Evolutionary conservation across 805 yeast species (phyloP).

Genomic region (Candida sithepensis): DNA sequence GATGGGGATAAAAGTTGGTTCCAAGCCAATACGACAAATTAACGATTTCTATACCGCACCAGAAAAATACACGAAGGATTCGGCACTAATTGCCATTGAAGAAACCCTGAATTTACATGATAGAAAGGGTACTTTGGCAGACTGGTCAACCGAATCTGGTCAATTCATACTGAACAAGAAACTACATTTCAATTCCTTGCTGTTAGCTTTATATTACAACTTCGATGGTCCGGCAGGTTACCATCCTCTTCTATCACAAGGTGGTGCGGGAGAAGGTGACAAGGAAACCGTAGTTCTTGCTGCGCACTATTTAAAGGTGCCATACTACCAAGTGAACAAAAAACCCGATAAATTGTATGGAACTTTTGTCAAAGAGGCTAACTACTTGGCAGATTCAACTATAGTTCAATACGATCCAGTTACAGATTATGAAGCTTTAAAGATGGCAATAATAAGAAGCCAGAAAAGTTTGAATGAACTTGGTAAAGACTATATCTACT

Average conservation of each 20-base stretch:
- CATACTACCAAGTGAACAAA: constrained; percentile 47
- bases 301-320: constrained; percentile 43
- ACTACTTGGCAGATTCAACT: constrained; percentile 25
- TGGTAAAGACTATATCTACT: constrained; percentile 13
- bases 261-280: constrained; percentile 74
- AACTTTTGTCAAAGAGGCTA: constrained; percentile 15
- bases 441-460: constrained; percentile 9
- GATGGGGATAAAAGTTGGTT: constrained; percentile 30
- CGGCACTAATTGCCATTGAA: constrained; percentile 18
- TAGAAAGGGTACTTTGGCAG: constrained; percentile 59
- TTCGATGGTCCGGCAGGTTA: constrained; percentile 58
- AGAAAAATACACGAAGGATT: constrained; percentile 7
- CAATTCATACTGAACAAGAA: constrained; percentile 57
- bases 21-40: constrained; percentile 15
- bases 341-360: constrained; percentile 27
- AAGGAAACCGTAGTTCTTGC: constrained; percentile 73
- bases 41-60: constrained; percentile 24
- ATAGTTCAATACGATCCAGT: constrained; percentile 31
- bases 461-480: constrained; percentile 2
- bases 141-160: constrained; percentile 66
- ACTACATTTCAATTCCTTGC: constrained; percentile 53
- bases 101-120: constrained; percentile 48
- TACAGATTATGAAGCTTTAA: constrained; percentile 19
- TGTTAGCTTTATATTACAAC: constrained; percentile 65
- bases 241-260: constrained; percentile 59